Conservation (phyloP, 116 monocot genomes). For the Phalaenopsis hybrid region DNA sequence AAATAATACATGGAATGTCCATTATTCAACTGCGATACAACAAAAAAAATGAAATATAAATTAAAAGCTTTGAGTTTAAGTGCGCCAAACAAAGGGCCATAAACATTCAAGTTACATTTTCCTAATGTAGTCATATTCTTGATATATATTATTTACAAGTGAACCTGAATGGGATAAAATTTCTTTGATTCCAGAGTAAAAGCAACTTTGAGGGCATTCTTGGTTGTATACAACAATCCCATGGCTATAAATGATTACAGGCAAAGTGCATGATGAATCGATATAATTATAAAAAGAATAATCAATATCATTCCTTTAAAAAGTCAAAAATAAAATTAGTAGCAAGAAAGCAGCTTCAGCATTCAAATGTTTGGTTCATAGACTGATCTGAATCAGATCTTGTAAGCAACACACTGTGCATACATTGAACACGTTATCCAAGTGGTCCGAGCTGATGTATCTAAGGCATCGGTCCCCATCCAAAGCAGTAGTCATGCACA, state of each 20-base stretch:
- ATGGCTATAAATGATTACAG: neutral
- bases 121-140: too few relatives aligned
- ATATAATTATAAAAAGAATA: neutral
- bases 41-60: too few relatives aligned
- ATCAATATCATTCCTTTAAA: neutral
- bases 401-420: neutral
- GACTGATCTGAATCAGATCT: neutral
- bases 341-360: neutral
- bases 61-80: too few relatives aligned
- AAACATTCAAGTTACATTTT: neutral
- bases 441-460: too few relatives aligned
- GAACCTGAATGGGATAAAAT: neutral
- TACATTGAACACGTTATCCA: too few relatives aligned
- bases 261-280: neutral
- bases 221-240: neutral
- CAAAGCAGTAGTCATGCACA: too few relatives aligned
- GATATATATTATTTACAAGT: neutral
- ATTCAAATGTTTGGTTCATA: neutral
- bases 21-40: too few relatives aligned
- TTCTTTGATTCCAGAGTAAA: neutral
- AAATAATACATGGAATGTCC: too few relatives aligned
- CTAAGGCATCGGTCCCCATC: too few relatives aligned
- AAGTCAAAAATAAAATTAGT: neutral
- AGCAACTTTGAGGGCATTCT: neutral
- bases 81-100: neutral